Percentiles rank a stretch among this genome's conserved stretches.
Conservation (phyloP, 2,329 filamentous ascomycete species). For the Fragosphaeria purpurea region DNA sequence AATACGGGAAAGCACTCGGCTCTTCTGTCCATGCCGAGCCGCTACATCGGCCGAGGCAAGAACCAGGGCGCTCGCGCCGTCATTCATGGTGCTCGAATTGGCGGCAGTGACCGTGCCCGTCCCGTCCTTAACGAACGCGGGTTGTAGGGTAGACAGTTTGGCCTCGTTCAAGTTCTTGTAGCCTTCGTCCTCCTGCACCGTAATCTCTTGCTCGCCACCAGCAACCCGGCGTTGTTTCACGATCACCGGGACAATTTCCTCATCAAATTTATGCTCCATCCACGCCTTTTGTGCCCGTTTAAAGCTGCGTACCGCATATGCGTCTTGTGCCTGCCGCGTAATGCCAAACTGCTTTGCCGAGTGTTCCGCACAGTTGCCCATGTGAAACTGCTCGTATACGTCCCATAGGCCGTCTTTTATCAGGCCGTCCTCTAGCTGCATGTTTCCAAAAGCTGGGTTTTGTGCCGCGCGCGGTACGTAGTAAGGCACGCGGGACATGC, state of each 20-base stretch:
- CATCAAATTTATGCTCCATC: constrained; percentile 69
- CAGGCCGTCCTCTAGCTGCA: constrained; percentile 79
- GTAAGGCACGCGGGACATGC: constrained; percentile 88
- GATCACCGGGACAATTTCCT: constrained; percentile 81
- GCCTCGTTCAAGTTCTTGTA: constrained; percentile 79
- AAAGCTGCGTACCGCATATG: constrained; percentile 81
- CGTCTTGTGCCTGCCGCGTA: constrained; percentile 75
- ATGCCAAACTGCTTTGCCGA: constrained; percentile 81
- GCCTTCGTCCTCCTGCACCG: constrained; percentile 77
- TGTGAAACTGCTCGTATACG: constrained; percentile 92
- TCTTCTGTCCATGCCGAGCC: constrained; percentile 60
- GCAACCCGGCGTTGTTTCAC: constrained; percentile 44
- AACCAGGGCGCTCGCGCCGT: constrained; percentile 82
- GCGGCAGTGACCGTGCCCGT: constrained; percentile 86
- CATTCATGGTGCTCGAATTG: constrained; percentile 86
- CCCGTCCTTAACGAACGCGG: constrained; percentile 76
- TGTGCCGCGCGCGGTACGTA: constrained; percentile 75
- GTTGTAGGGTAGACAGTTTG: constrained; percentile 76
- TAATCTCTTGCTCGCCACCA: constrained; percentile 59
- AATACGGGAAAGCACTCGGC: constrained; percentile 70
- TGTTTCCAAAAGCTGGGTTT: constrained; percentile 73
- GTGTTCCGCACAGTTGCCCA: constrained; percentile 92
- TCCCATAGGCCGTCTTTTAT: constrained; percentile 93
- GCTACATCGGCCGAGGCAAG: constrained; percentile 72
- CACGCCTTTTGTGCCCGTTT: constrained; percentile 82